phyloP scores from a whole-genome alignment of 148 eudicot genomes.

The Simmondsia chinensis region DNA sequence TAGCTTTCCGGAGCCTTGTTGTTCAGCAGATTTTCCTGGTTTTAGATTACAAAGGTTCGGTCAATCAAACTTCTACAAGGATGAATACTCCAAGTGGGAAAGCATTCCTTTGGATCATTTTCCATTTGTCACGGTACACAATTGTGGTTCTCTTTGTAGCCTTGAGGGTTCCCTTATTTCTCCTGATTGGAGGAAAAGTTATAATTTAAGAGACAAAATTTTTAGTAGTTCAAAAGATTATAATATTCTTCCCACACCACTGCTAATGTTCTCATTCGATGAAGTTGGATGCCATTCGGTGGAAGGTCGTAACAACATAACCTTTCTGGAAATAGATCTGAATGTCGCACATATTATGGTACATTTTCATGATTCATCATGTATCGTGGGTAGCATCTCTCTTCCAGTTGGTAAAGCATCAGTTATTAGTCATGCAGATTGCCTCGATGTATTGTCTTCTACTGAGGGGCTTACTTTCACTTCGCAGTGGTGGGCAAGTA shows the following conservation, averaged over 20 bases:
- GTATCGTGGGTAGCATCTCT: conserved; percentile 43
- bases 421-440: conserved; percentile 24
- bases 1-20: conserved; percentile 15
- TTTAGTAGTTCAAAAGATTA: conserved; percentile 13
- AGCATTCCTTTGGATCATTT: conserved; percentile 38
- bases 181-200: conserved; percentile 38
- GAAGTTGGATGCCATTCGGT: conserved; percentile 10
- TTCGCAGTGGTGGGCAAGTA: conserved; percentile 50
- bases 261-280: conserved; percentile 5
- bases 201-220: conserved; percentile 20
- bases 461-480: conserved; percentile 49
- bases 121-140: conserved; percentile 47
- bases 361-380: conserved; percentile 81
- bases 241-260: conserved; percentile 8
- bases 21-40: conserved; percentile 13
- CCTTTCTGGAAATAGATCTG: conserved; percentile 22
- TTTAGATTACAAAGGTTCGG: conserved; percentile 41
- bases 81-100: conserved; percentile 36
- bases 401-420: conserved; percentile 50
- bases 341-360: conserved; percentile 30
- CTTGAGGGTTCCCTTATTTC: conserved; percentile 24
- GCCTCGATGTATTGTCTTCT: conserved; percentile 58
- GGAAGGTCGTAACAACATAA: conserved; percentile 6
- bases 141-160: conserved; percentile 25
- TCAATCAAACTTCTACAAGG: conserved; percentile 39